A percentile compares a stretch with the other conserved stretches of the same genome.
Evolutionary conservation across 2,329 filamentous ascomycete genomes (phyloP).

Genomic region (Alternaria atra): DNA sequence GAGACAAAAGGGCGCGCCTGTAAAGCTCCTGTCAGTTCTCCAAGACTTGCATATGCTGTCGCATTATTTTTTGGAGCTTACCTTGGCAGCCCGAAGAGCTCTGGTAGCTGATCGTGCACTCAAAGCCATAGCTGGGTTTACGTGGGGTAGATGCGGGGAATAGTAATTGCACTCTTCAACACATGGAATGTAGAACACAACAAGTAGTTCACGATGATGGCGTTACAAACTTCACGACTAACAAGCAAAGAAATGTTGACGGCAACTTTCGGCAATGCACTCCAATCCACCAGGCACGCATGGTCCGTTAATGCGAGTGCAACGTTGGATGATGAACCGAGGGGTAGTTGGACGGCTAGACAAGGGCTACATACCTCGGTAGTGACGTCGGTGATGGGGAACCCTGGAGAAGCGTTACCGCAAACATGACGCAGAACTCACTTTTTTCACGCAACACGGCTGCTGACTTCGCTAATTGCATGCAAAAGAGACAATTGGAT

Average conservation of each 20-base stretch:
- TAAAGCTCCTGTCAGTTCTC: conserved; percentile 30
- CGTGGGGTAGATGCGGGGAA: conserved; percentile 44
- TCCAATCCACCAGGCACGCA: conserved; percentile 27
- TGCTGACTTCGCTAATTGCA: conserved; percentile 17
- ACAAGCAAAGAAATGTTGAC: conserved; percentile 28
- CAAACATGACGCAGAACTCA: conserved; percentile 15
- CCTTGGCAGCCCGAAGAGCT: conserved; percentile 71
- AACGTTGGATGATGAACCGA: conserved; percentile 40
- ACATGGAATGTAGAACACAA: conserved; percentile 8
- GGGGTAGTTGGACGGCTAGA: conserved; percentile 36
- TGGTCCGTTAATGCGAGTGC: conserved; percentile 39
- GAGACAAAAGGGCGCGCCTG: conserved; percentile 44
- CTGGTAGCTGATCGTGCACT: conserved; percentile 69
- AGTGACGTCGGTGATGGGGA: conserved; percentile 13
- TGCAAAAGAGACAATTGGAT: conserved; percentile 11
- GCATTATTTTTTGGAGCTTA: conserved; percentile 51
- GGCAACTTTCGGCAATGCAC: conserved; percentile 42
- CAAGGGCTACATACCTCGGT: conserved; percentile 16
- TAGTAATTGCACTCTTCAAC: conserved; percentile 21
- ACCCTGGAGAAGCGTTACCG: conserved; percentile 39
- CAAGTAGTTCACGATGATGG: conserved; percentile 8
- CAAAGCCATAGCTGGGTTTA: conserved; percentile 66
- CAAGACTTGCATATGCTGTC: not conserved
- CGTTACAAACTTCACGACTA: conserved; percentile 5
- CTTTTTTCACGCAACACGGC: conserved; percentile 9